Conservation (phyloP, 169 alveolate species). For the Plasmodium fragile region DNA sequence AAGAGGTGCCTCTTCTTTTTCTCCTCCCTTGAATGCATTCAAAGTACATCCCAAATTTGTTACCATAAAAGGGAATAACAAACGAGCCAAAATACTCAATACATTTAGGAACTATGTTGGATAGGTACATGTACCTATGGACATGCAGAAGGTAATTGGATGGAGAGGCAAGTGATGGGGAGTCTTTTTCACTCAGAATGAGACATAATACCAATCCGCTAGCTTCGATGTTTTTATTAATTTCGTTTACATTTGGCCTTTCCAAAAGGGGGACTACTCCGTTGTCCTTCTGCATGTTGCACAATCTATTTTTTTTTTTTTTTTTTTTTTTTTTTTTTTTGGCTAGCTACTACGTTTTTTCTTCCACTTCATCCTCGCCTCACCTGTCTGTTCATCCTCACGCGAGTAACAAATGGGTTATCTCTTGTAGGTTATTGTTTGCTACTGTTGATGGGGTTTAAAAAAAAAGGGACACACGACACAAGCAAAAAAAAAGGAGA, state of each 20-base stretch:
- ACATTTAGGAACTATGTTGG: conserved; percentile 68
- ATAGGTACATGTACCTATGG: conserved; percentile 68
- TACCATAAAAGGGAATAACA: conserved; percentile 64
- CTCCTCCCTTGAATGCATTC: conserved; percentile 1
- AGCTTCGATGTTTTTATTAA: conserved; percentile 20
- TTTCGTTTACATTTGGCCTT: conserved; percentile 44
- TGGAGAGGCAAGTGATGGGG: conserved; percentile 37
- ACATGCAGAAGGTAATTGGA: conserved; percentile 49
- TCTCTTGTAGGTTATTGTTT: not conserved
- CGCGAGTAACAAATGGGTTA: not conserved
- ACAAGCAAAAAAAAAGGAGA: not conserved
- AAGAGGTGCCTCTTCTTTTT: not conserved
- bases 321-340: not conserved
- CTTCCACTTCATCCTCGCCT: not conserved
- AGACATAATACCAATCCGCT: conserved; percentile 62
- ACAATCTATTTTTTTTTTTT: not conserved
- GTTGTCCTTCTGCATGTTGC: conserved; percentile 18
- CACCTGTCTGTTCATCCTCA: not conserved
- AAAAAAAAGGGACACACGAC: not conserved
- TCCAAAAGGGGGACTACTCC: conserved; percentile 8
- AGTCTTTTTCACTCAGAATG: conserved; percentile 34
- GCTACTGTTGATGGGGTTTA: not conserved
- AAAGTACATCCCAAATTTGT: conserved; percentile 54
- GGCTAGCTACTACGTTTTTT: not conserved
- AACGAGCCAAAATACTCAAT: conserved; percentile 55